Base-by-base conservation (phyloP, 805 yeast genomes). In the Jamesozyma jinghongensis region DNA sequence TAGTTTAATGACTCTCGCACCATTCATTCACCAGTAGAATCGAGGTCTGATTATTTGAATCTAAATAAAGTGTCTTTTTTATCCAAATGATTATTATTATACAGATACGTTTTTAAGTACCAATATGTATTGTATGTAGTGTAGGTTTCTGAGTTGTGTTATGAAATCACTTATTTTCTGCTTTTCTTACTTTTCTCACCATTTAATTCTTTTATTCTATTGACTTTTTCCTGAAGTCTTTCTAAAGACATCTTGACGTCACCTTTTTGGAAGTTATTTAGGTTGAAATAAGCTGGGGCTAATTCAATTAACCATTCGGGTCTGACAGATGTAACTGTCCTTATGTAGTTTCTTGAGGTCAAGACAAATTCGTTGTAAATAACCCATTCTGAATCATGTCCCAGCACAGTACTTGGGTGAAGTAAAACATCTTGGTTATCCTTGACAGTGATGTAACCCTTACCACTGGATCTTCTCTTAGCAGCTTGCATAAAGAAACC, bases 401-500 rank as follows among this genome's bases (percentile, higher is more conserved):
- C 82, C 43, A 90, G 67, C 10, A 87, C 92, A 1, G 97, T 85
- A 41, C 92, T 81, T 45, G 98, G 98, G 60, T 92, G 98, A 36
- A 92, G 72, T 53, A 87, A 66, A 11, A 90, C 97, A 47, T 90
- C 97, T 68, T 92, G 98, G 57, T 88, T 87, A 63, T 92, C 98
- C 64, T 87, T 87, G 38, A 88, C 83, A 0, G 98, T 92, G 52
- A 84, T 73, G 61, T 82, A 90, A n/a, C 85, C 88, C 54, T 81
- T 82, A 19, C 73, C 70, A 30, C 85, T 79, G n/a, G 83, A 75
- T 67, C 77, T 78, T 69, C 85, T 85, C 67, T 88, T 92, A 27
- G 97, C 97, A 41, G 85, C 94, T 68, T 92, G 98, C 97, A 92
- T 88, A 69, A 92, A 92, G 62, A 87, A 88, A 2, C 98, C 98